Percentiles rank a stretch among this genome's conserved stretches.
These are phyloP conservation scores for Tulasnella sp. DNA, from an alignment of 768 basidiomycete genomes.

Conservation along the genomic window DNA sequence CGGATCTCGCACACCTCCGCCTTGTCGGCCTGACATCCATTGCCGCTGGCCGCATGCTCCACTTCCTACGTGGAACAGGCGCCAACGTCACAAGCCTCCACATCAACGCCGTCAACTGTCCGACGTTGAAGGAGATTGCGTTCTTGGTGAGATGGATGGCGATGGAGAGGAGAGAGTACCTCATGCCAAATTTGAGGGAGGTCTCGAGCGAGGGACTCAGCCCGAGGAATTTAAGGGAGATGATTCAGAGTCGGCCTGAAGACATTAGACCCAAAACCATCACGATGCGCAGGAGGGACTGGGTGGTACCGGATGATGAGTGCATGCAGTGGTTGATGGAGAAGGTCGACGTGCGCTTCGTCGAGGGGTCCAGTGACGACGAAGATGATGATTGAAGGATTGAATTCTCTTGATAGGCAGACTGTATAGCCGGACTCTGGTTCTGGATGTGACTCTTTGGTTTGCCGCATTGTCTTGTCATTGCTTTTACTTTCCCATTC, in stretches of 20 bases:
- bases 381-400: not conserved
- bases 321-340: slow-evolving; percentile 6
- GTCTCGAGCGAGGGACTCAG: not conserved
- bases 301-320: slow-evolving; percentile 11
- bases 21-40: slow-evolving; percentile 13
- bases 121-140: slow-evolving; percentile 8
- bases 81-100: slow-evolving; percentile 2
- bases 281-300: slow-evolving; percentile 9
- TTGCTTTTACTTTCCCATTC: too few species aligned
- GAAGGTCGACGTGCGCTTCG: slow-evolving; percentile 5
- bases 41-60: not conserved
- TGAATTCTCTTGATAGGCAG: too few species aligned
- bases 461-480: too few species aligned
- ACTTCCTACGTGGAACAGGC: slow-evolving; percentile 1
- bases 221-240: slow-evolving; percentile 8
- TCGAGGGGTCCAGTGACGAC: slow-evolving; percentile 11
- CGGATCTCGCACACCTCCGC: slow-evolving; percentile 1
- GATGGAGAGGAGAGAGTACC: not conserved
- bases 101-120: slow-evolving; percentile 11
- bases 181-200: slow-evolving; percentile 6
- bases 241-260: slow-evolving; percentile 6
- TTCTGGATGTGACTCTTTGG: too few species aligned
- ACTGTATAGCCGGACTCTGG: too few species aligned
- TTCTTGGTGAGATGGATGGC: slow-evolving; percentile 10
- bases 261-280: not conserved